These are phyloP conservation scores for Helenozyma rhizophorensis DNA, from an alignment of 805 yeast species.

Conservation along the genomic window DNA sequence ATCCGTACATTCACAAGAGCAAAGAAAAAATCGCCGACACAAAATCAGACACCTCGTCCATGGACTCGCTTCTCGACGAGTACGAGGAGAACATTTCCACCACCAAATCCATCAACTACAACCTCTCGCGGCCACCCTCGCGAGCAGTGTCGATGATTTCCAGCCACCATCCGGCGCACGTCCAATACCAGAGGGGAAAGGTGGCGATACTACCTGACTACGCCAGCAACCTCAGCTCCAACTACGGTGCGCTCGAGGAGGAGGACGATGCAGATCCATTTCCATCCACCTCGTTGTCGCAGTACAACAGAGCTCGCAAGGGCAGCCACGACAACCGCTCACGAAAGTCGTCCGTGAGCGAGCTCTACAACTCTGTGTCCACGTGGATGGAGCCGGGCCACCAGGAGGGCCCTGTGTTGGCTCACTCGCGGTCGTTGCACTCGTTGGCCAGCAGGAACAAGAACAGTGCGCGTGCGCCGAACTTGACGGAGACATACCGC, in stretches of 20 bases:
- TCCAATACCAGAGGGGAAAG: conserved; percentile 6
- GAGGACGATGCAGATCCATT: conserved; percentile 21
- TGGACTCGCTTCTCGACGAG: conserved; percentile 42
- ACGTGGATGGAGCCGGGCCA: conserved; percentile 51
- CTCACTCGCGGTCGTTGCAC: conserved; percentile 13
- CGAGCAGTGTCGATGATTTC: conserved; percentile 22
- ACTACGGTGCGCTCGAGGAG: conserved; percentile 1
- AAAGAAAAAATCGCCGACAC: too few species aligned
- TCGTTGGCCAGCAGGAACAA: conserved; percentile 10
- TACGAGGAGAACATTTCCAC: conserved; percentile 39
- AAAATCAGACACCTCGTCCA: conserved; percentile 18
- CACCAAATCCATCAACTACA: conserved; percentile 20
- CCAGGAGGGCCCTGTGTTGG: background rate
- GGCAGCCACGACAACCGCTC: conserved; percentile 20
- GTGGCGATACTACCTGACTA: conserved; percentile 1
- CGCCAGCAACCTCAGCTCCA: conserved; percentile 2
- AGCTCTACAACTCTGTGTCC: conserved; percentile 38
- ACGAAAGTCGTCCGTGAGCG: conserved; percentile 37
- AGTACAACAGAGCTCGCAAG: conserved; percentile 26
- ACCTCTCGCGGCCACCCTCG: conserved; percentile 25
- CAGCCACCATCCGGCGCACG: conserved; percentile 6
- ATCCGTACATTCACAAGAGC: background rate
- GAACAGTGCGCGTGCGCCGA: conserved; percentile 7
- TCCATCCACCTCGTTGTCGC: conserved; percentile 34
- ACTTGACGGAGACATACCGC: conserved; percentile 28